phyloP scores from a whole-genome alignment of 2,329 filamentous ascomycete genomes.

The Ophiocordyceps camponoti-leonardi region DNA sequence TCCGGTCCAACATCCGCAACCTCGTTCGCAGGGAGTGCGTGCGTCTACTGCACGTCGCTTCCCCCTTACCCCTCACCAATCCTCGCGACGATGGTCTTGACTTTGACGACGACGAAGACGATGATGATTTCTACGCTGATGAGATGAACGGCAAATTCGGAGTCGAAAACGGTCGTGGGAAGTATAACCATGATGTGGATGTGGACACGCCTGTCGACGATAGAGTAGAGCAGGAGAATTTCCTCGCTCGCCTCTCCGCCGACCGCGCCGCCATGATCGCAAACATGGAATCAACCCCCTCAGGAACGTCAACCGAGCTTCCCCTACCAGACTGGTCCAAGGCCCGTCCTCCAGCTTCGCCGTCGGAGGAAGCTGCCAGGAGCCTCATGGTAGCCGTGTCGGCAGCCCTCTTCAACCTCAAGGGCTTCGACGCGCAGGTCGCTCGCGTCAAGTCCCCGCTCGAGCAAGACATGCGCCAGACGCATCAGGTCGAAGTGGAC shows the following conservation, averaged over 20 bases:
- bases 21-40: too few species aligned
- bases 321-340: conserved; percentile 6
- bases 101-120: too few species aligned
- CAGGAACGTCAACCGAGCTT: not conserved
- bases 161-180: too few species aligned
- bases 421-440: conserved; percentile 9
- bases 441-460: conserved; percentile 5
- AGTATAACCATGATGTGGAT: conserved; percentile 6
- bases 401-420: conserved; percentile 6
- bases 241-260: not conserved
- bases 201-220: not conserved
- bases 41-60: too few species aligned
- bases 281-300: conserved; percentile 10
- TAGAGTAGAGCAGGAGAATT: not conserved
- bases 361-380: conserved; percentile 8
- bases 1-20: too few species aligned
- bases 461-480: conserved; percentile 4
- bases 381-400: conserved; percentile 7
- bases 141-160: too few species aligned
- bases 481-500: conserved; percentile 1
- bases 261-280: conserved; percentile 10
- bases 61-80: too few species aligned
- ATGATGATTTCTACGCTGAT: too few species aligned
- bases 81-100: too few species aligned
- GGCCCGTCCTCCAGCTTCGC: conserved; percentile 1